These are phyloP conservation scores for Fraxinus albicans DNA, from an alignment of 305 asterid genomes.

Conservation along the genomic window DNA sequence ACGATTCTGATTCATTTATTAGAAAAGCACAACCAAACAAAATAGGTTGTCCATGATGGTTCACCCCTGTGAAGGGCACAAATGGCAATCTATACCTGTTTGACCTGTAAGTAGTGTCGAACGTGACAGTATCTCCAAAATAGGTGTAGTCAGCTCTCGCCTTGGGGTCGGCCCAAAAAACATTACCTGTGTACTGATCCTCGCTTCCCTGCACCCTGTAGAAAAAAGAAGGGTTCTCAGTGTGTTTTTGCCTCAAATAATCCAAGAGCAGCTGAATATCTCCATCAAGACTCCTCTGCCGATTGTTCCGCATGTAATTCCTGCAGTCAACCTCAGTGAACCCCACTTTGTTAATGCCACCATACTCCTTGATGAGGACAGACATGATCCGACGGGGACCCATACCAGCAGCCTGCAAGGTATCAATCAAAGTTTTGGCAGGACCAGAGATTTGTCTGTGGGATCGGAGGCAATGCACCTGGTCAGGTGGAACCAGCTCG, in stretches of 20 bases:
- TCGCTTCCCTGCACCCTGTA: conserved; percentile 59
- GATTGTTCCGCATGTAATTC: conserved; percentile 82
- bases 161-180: conserved; percentile 70
- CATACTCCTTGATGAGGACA: conserved; percentile 88
- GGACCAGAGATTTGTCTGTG: conserved; percentile 93
- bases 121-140: conserved; percentile 70
- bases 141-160: conserved; percentile 46
- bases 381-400: conserved; percentile 95
- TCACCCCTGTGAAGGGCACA: conserved; percentile 68
- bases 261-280: conserved; percentile 63
- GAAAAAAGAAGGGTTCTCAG: conserved; percentile 52
- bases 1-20: conserved; percentile 62
- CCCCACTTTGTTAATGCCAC: conserved; percentile 90
- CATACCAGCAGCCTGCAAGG: conserved; percentile 97
- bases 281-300: conserved; percentile 66
- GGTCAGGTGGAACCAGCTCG: conserved; percentile 84
- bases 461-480: conserved; percentile 87
- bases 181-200: conserved; percentile 54
- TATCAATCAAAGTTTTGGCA: conserved; percentile 84
- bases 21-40: conserved; percentile 69
- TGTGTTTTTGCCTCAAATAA: conserved; percentile 62
- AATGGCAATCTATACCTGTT: conserved; percentile 66
- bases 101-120: conserved; percentile 69
- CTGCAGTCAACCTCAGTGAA: conserved; percentile 96
- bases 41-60: conserved; percentile 72